Evolutionary conservation across 1,139 yeast genomes (phyloP).

Genomic region (Yamadazyma trypodendri): DNA sequence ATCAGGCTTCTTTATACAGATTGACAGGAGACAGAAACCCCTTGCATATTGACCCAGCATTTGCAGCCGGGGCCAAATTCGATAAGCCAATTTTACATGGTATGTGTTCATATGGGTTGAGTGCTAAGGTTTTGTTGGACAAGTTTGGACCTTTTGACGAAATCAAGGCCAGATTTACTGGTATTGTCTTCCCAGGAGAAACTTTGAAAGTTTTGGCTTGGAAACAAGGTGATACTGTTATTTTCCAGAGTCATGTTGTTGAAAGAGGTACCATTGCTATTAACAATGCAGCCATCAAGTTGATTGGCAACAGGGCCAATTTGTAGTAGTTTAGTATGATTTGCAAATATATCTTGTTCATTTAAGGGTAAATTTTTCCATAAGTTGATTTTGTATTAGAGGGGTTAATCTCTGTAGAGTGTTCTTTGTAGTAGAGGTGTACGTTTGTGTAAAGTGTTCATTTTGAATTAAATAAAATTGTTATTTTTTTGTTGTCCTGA

Average conservation of each 20-base stretch:
- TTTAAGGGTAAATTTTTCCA: too few relatives aligned
- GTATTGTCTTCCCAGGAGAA: conserved; percentile 97
- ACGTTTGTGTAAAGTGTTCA: too few relatives aligned
- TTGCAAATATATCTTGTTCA: too few relatives aligned
- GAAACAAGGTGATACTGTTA: conserved; percentile 68
- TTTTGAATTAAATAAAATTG: too few relatives aligned
- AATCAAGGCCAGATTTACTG: conserved; percentile 87
- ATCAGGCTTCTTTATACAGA: conserved; percentile 89
- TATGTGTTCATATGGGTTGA: conserved; percentile 80
- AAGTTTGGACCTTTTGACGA: conserved; percentile 81
- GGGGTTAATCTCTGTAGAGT: too few relatives aligned
- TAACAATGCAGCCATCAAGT: conserved; percentile 83
- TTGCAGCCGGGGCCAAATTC: conserved; percentile 89
- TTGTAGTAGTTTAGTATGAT: conserved; percentile 21
- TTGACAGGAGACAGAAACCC: conserved; percentile 95
- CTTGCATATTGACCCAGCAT: conserved; percentile 87
- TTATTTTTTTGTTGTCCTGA: too few relatives aligned
- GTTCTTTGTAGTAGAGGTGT: too few relatives aligned
- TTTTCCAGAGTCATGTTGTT: conserved; percentile 80
- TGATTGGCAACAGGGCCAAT: conserved; percentile 46
- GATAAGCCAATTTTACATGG: conserved; percentile 91
- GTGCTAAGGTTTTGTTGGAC: conserved; percentile 74
- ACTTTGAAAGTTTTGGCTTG: conserved; percentile 79
- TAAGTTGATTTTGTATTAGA: too few relatives aligned
- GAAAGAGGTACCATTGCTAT: conserved; percentile 81